phyloP scores from a whole-genome alignment of 805 yeast genomes.

The Saturnispora saitoi region DNA sequence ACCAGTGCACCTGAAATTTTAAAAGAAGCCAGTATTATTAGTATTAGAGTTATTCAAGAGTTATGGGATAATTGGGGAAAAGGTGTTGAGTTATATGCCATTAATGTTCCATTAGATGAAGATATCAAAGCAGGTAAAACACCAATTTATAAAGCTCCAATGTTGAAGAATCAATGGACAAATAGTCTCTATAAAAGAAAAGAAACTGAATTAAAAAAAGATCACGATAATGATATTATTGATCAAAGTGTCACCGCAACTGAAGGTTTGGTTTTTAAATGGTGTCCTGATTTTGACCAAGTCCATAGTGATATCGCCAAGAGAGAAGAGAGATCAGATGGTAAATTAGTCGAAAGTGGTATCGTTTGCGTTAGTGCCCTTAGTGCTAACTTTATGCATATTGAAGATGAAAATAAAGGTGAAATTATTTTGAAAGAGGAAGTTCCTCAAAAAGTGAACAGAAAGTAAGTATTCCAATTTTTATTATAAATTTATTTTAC shows the following conservation, averaged over 20 bases:
- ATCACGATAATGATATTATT: constrained; percentile 34
- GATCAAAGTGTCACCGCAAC: constrained; percentile 31
- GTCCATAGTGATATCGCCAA: constrained; percentile 48
- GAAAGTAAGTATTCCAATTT: not conserved
- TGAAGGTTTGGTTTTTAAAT: constrained; percentile 46
- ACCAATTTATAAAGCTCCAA: constrained; percentile 64
- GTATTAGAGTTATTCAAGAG: constrained; percentile 55
- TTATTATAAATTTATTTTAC: not conserved
- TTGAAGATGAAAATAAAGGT: constrained; percentile 40
- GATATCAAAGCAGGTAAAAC: constrained; percentile 46
- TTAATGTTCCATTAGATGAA: constrained; percentile 72
- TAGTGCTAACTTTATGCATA: constrained; percentile 58
- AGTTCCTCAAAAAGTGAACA: not conserved
- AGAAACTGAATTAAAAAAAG: constrained; percentile 10
- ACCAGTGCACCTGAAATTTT: constrained; percentile 43
- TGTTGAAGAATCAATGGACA: constrained; percentile 74
- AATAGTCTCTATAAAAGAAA: constrained; percentile 18
- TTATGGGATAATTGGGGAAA: constrained; percentile 51
- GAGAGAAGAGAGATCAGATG: constrained; percentile 49
- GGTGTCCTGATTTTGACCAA: constrained; percentile 76
- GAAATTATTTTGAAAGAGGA: constrained; percentile 39
- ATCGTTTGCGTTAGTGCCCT: constrained; percentile 60
- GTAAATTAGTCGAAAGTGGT: constrained; percentile 57
- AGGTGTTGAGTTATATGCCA: constrained; percentile 63
- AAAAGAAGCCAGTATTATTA: constrained; percentile 55